Evolutionary conservation across 352 stramenopile genomes (phyloP).

Genomic region (Hyaloperonospora brassicae): DNA sequence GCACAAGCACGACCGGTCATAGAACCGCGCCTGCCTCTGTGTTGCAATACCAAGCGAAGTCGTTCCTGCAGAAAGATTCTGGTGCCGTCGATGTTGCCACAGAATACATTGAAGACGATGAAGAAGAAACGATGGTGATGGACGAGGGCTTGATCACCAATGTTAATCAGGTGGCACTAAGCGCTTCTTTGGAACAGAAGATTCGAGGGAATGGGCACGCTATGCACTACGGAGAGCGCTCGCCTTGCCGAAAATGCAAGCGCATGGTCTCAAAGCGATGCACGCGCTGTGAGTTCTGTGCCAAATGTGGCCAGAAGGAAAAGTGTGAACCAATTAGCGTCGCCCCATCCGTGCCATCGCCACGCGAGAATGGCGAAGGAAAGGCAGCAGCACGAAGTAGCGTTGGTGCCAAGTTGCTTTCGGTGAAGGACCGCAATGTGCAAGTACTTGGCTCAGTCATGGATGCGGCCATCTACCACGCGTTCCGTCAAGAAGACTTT

Average conservation of each 20-base stretch:
- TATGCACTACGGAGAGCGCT: constrained; percentile 69
- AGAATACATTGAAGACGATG: constrained; percentile 62
- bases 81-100: constrained; percentile 36
- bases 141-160: constrained; percentile 69
- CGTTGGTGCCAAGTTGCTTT: constrained; percentile 30
- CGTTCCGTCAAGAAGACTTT: constrained; percentile 72
- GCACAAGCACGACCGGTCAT: constrained; percentile 6
- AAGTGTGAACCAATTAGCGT: constrained; percentile 37
- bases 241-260: constrained; percentile 53
- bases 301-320: constrained; percentile 71
- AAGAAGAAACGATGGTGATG: constrained; percentile 45
- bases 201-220: constrained; percentile 56
- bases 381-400: constrained; percentile 9
- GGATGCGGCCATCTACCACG: constrained; percentile 76
- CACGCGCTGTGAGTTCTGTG: constrained; percentile 49
- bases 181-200: constrained; percentile 63
- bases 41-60: constrained; percentile 70
- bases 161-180: constrained; percentile 56
- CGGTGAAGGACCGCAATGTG: constrained; percentile 62
- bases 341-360: constrained; percentile 7
- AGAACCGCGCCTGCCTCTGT: constrained; percentile 29
- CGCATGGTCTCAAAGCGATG: constrained; percentile 76
- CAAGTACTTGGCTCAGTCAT: constrained; percentile 77
- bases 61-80: constrained; percentile 50
- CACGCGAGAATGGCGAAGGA: constrained; percentile 4